Evolutionary conservation across 208 protist species (phyloP), one percentile per base, ranked within the genome.

Genomic region (Borovskyia barvae): DNA sequence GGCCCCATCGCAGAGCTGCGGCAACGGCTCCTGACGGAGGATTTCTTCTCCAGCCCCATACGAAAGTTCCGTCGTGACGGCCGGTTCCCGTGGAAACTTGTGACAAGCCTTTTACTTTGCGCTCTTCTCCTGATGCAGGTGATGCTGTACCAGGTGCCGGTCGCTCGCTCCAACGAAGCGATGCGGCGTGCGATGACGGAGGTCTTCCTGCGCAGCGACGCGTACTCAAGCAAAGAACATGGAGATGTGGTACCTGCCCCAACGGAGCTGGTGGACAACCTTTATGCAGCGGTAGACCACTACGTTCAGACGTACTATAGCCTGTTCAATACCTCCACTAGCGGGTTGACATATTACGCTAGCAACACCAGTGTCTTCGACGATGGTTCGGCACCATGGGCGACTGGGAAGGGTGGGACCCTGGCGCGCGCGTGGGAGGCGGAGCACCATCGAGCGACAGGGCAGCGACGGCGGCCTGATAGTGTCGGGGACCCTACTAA

Each of bases 271-370:
- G 48, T 82, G 45, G 70, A 86, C 37, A 66, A 36, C 42, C 51
- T 86, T n/a, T 65, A 78, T 39, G 28, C 63, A 6, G 61, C 60
- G 6, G 64, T 86, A 20, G 55, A 72, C 49, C 45, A 66, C 50
- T 86, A 79, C 58, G 75, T 86, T 8, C 49, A 17, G 37, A 65
- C 75, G 40, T 82, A 81, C 62, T 82, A 80, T 54, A 66, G 54
- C 32, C 50, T 82, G 29, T 53, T 67, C 2, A 79, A 79, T 59
- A 68, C 71, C 15, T 78, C 71, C 14, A 62, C 75, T 7, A 74
- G 58, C 36, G 68, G 79, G 19, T 61, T 79, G 33, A 74, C 72
- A 22, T 79, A 82, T 66, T 77, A 75, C 54, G 69, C 20, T 7
- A 48, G 9, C 43, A 17, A 20, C 12, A 15, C 24, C 9, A 20